Conservation (phyloP, 2,329 filamentous ascomycete species). For the Elsinoe batatas region DNA sequence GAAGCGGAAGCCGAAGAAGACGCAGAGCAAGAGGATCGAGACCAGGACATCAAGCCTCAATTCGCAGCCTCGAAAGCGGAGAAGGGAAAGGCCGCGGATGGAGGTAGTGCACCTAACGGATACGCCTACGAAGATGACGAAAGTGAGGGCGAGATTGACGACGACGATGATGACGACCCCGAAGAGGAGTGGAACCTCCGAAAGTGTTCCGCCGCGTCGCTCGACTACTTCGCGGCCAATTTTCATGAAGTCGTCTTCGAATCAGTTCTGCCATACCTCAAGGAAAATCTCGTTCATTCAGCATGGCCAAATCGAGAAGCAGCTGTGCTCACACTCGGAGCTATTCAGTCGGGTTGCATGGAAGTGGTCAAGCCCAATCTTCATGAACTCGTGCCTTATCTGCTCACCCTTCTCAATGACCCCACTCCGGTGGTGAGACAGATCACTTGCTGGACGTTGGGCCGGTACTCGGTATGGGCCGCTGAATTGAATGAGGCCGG, state of each 20-base stretch:
- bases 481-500: conserved; percentile 60
- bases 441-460: conserved; percentile 96
- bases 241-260: conserved; percentile 84
- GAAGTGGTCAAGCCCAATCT: conserved; percentile 81
- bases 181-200: conserved; percentile 92
- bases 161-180: conserved; percentile 61
- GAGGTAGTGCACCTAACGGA: conserved; percentile 31
- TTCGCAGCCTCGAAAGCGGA: conserved; percentile 58
- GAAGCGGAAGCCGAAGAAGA: conserved; percentile 71
- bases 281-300: conserved; percentile 73
- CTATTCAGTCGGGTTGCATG: conserved; percentile 91
- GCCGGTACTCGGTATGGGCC: conserved; percentile 88
- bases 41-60: conserved; percentile 82
- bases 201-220: conserved; percentile 90
- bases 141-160: conserved; percentile 81
- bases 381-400: conserved; percentile 79
- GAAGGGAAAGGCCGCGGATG: conserved; percentile 13
- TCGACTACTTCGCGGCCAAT: conserved; percentile 87
- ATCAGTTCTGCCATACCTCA: conserved; percentile 84
- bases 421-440: conserved; percentile 82
- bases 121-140: conserved; percentile 53
- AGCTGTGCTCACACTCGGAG: conserved; percentile 85
- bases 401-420: conserved; percentile 78
- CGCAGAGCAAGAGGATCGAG: conserved; percentile 81
- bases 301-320: conserved; percentile 93